These are phyloP conservation scores for Saccharomycopsis oosterbeekiorum DNA, from an alignment of 805 yeast genomes.

Conservation along the genomic window DNA sequence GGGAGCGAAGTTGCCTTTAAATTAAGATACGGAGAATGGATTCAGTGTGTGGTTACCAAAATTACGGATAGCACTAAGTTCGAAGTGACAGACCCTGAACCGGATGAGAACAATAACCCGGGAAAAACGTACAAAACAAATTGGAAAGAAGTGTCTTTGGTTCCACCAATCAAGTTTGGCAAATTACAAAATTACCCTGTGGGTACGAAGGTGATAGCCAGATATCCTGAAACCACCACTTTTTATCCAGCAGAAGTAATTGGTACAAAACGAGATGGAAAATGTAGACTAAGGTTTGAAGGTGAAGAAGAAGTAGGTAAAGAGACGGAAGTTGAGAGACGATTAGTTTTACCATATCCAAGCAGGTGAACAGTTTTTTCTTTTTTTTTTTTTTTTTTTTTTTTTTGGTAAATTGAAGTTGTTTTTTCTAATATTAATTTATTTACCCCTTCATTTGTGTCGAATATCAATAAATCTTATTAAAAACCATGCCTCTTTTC, in stretches of 20 bases:
- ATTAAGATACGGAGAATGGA: slow-evolving; percentile 81
- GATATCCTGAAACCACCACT: slow-evolving; percentile 96
- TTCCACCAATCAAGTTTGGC: slow-evolving; percentile 46
- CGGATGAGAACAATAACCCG: slow-evolving; percentile 84
- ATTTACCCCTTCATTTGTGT: too few relatives aligned
- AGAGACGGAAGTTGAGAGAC: slow-evolving; percentile 84
- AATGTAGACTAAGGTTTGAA: slow-evolving; percentile 74
- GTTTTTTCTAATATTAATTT: too few relatives aligned
- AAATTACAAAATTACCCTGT: slow-evolving; percentile 48
- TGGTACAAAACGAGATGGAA: slow-evolving; percentile 62
- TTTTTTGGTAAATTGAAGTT: too few relatives aligned
- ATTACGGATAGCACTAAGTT: slow-evolving; percentile 46
- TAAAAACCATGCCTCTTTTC: too few relatives aligned
- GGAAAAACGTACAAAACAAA: slow-evolving; percentile 80
- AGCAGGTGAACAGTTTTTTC: not conserved
- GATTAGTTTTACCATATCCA: slow-evolving; percentile 74
- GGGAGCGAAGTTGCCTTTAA: slow-evolving; percentile 88
- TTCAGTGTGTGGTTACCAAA: slow-evolving; percentile 81
- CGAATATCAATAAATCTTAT: too few relatives aligned
- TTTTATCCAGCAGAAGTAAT: slow-evolving; percentile 91
- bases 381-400: too few relatives aligned
- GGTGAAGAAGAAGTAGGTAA: slow-evolving; percentile 96
- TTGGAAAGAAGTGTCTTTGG: slow-evolving; percentile 67
- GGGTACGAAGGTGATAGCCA: slow-evolving; percentile 77
- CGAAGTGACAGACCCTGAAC: slow-evolving; percentile 96